Percentiles rank a stretch among this genome's conserved stretches.
Evolutionary conservation across 768 basidiomycete species (phyloP).

Genomic region (Leccinum pellstonianum): DNA sequence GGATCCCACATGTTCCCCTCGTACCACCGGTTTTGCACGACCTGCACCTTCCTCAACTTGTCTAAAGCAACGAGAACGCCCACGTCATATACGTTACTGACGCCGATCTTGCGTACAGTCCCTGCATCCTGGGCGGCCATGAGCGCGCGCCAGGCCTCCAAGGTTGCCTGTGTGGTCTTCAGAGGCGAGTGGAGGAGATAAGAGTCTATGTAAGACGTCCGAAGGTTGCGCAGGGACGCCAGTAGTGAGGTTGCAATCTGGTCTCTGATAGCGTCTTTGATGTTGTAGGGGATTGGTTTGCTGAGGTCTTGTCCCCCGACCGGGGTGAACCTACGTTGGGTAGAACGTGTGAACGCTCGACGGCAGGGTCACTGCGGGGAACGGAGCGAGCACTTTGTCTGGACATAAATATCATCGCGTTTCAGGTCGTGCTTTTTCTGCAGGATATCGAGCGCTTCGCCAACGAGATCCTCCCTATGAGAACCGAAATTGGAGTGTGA

Average conservation of each 20-base stretch:
- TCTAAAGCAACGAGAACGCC: conserved; percentile 51
- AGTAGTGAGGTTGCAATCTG: conserved; percentile 65
- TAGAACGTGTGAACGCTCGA: conserved; percentile 1
- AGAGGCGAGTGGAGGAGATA: conserved; percentile 80
- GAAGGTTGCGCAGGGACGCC: conserved; percentile 65
- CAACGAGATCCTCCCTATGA: conserved; percentile 75
- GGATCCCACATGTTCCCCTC: conserved; percentile 77
- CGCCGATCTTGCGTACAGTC: conserved; percentile 60
- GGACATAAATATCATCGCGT: conserved; percentile 71
- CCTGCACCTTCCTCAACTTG: conserved; percentile 55
- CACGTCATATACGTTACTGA: conserved; percentile 78
- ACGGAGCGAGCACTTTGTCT: conserved; percentile 62
- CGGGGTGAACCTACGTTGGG: conserved; percentile 60
- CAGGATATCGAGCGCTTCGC: conserved; percentile 62
- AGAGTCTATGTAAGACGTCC: conserved; percentile 72
- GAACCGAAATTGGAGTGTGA: not conserved
- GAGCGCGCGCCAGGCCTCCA: conserved; percentile 69
- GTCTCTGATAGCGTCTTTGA: conserved; percentile 45
- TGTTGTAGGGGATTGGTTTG: conserved; percentile 74
- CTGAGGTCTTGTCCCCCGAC: conserved; percentile 68
- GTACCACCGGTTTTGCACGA: conserved; percentile 86
- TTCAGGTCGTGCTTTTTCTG: conserved; percentile 56
- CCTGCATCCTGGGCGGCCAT: conserved; percentile 63
- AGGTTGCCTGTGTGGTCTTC: conserved; percentile 52
- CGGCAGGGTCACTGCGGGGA: conserved; percentile 1